Base-by-base conservation (phyloP, 306 rosid genomes). In the Sophora flavescens region DNA sequence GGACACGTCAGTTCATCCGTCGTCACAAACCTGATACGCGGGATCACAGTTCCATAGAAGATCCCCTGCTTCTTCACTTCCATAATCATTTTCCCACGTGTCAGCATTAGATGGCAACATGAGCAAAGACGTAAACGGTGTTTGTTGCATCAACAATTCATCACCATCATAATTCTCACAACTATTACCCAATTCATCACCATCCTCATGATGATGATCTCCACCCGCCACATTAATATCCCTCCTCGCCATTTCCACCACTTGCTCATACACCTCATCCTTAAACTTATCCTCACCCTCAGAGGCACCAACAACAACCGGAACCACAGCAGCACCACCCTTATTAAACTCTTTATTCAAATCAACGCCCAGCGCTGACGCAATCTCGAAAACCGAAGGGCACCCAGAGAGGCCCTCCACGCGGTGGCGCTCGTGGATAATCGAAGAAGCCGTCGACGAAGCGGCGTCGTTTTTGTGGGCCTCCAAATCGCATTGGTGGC, bases 301-400 rank as follows among this genome's bases (percentile, higher is more conserved):
- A 38, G 39, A 56, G 36, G 65, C 33, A 33, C 16, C 47, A 52
- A 8, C 16, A 52, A 8, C 16, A 15, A 9, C 33, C 7, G 80
- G 77, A 52, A 65, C 83, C 17, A 74, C 42, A 22, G 22, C 22
- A 22, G 22, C 22, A 5, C n/a, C 59, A 6, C 36, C 63, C 11
- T 30, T 30, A 30, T 47, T 60, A 4, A 66, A 38, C n/a, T 77
- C 68, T 5, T 33, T n/a, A 38, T 68, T 30, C 42, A 80, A 18
- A 42, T 69, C 73, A 22, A 82, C 47, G n/a, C 80, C 82, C 0
- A 87, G 61, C 0, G 65, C 6, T 36, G 85, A 7, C 0, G 82
- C 91, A 4, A 87, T 78, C 35, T 80, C 81, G 17, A 4, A 4
- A 7, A 84, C 53, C 44, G 90, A 72, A n/a, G 86, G 90, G 41